phyloP scores from a whole-genome alignment of 139 green algal species.

The Chlorella sp. region DNA sequence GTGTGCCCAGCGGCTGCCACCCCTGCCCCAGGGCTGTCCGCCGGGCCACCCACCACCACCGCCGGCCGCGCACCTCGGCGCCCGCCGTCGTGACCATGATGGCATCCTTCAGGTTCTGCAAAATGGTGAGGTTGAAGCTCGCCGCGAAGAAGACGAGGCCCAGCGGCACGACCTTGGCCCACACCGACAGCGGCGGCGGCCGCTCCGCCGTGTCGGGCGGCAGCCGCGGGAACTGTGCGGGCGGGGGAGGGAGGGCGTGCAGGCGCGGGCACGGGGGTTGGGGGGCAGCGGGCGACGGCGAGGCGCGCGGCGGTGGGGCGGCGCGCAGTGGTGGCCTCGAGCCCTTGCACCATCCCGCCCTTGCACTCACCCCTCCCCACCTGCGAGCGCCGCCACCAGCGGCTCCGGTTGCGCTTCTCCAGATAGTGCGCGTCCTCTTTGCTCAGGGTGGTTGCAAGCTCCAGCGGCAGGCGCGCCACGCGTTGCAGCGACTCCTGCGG shows the following conservation, averaged over 20 bases:
- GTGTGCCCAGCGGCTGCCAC: no score
- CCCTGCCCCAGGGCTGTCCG: no score
- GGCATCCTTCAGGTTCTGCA: slow-evolving; percentile 78
- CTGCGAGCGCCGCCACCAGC: slow-evolving; percentile 50
- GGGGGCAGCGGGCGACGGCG: no score
- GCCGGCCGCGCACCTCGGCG: no score
- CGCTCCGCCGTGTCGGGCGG: background rate
- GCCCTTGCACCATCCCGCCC: no score
- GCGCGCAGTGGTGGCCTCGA: no score
- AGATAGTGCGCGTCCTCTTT: slow-evolving; percentile 57
- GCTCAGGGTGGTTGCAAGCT: slow-evolving; percentile 32
- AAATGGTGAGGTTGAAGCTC: slow-evolving; percentile 81
- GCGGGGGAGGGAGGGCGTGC: no score
- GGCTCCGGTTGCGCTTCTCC: slow-evolving; percentile 44
- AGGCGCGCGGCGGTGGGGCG: no score
- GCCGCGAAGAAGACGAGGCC: slow-evolving; percentile 80
- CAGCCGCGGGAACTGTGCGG: slow-evolving; percentile 23
- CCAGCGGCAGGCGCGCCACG: slow-evolving; percentile 52
- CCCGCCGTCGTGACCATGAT: slow-evolving; percentile 80
- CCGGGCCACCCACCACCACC: no score
- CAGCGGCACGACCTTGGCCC: slow-evolving; percentile 73
- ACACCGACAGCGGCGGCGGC: slow-evolving; percentile 48
- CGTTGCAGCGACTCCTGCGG: background rate
- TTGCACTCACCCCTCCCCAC: no score
- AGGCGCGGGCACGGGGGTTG: no score